Evolutionary conservation across 1,284 basidiomycete species (phyloP), one percentile per base, ranked within the genome.

Genomic region (Ustilago trichophora): DNA sequence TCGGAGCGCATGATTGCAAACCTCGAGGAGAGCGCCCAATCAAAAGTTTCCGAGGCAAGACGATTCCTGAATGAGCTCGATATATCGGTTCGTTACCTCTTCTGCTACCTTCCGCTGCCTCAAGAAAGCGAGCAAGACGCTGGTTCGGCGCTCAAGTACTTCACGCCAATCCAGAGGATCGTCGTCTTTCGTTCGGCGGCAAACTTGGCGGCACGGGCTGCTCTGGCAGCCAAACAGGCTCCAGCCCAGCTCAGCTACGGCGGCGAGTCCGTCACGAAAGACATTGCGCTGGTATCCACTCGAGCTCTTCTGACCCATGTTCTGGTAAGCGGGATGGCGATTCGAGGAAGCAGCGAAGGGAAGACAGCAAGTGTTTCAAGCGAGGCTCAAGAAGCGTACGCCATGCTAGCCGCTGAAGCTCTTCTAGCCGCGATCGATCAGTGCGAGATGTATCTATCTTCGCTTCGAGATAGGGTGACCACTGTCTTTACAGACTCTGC

Each of bases 331-430:
- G n/a, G 18, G 11, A 16, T 18, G 21, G 25, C 26, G 15, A 45
- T 27, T 13, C 26, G 16, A 15, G 38, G 21, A 18, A 22, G 10
- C 24, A 32, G 26, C 26, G n/a, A 4, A 19, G 8, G 35, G n/a
- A n/a, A n/a, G 13, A 18, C 16, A 15, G n/a, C n/a, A 24, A 18
- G 4, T 7, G 7, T 12, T 7, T 3, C n/a, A n/a, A n/a, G n/a
- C n/a, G 24, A 26, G 15, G 31, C 29, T 1, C n/a, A 18, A 4
- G 10, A 37, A 1, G 45, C 54, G 4, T 64, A 53, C 24, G 22
- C 16, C 2, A 43, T 65, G 18, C 43, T 65, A 1, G 42, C 51
- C 4, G 49, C 40, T 8, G 57, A 67, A n/a, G 64, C 64, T 3
- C 53, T 67, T 8, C 42, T 67, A 6, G 26, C 32, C 3, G 46